phyloP scores from a whole-genome alignment of 2,329 filamentous ascomycete genomes.

The Ceratocystiopsis brevicomis region DNA sequence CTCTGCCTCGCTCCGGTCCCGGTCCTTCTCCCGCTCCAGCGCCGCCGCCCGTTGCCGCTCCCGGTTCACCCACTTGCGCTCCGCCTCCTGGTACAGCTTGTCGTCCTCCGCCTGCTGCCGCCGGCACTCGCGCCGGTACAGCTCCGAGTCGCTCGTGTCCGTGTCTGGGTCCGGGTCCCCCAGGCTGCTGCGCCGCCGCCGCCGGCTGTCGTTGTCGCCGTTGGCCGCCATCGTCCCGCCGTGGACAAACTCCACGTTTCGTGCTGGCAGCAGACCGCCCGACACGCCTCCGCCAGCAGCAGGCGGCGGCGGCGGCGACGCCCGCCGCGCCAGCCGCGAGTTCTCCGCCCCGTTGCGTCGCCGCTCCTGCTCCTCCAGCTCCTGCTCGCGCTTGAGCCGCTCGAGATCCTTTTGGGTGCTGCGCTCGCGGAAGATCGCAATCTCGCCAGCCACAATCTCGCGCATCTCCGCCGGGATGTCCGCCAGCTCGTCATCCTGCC shows the following conservation, averaged over 20 bases:
- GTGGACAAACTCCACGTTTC: slow-evolving; percentile 57
- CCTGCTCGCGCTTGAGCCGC: slow-evolving; percentile 71
- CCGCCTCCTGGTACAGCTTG: slow-evolving; percentile 65
- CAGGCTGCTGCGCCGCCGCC: neutral
- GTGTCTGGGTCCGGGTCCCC: slow-evolving; percentile 70
- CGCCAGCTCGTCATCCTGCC: slow-evolving; percentile 77
- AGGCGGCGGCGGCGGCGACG: slow-evolving; percentile 58
- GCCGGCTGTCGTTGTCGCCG: neutral
- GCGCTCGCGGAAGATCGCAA: slow-evolving; percentile 80
- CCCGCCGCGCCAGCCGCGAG: slow-evolving; percentile 22
- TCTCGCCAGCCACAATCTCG: slow-evolving; percentile 84
- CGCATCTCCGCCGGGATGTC: slow-evolving; percentile 95
- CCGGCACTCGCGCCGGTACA: slow-evolving; percentile 51
- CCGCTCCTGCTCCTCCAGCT: slow-evolving; percentile 73
- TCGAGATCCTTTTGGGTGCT: slow-evolving; percentile 81
- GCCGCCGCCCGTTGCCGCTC: slow-evolving; percentile 72
- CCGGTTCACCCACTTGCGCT: slow-evolving; percentile 77
- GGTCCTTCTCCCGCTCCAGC: slow-evolving; percentile 64
- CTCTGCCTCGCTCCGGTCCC: slow-evolving; percentile 57
- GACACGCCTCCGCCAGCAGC: slow-evolving; percentile 54
- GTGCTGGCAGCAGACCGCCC: neutral
- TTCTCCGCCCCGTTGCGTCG: slow-evolving; percentile 37
- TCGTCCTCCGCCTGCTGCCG: slow-evolving; percentile 61
- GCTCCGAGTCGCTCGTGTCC: slow-evolving; percentile 70
- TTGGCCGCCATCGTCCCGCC: slow-evolving; percentile 37